These are phyloP conservation scores for Jackrogersella minutella DNA, from an alignment of 495 filamentous ascomycete species.

Conservation along the genomic window DNA sequence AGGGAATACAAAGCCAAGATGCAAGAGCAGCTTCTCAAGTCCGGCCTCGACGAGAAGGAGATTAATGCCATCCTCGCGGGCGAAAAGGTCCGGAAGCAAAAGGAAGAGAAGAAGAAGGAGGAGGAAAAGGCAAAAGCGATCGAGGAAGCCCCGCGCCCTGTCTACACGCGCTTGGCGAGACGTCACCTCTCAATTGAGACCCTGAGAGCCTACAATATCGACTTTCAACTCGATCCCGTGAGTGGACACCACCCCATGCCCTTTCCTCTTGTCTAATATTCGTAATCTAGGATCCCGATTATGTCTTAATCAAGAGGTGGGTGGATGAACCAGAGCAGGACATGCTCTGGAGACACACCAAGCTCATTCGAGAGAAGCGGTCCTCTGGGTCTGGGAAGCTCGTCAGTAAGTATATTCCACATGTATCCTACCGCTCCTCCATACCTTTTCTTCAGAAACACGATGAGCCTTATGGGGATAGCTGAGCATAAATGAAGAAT, in stretches of 20 bases:
- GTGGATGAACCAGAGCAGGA: slow-evolving; percentile 76
- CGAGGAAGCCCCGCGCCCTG: slow-evolving; percentile 48
- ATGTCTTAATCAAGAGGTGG: slow-evolving; percentile 79
- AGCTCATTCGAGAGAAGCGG: slow-evolving; percentile 63
- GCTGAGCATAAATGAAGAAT: not conserved
- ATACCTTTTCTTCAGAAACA: not conserved
- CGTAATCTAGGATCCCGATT: slow-evolving; percentile 67
- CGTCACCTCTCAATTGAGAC: slow-evolving; percentile 65
- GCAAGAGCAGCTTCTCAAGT: slow-evolving; percentile 59
- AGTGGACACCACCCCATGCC: slow-evolving; percentile 24
- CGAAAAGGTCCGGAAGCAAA: slow-evolving; percentile 54
- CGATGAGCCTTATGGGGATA: no score
- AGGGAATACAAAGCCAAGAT: slow-evolving; percentile 59
- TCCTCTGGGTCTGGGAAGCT: slow-evolving; percentile 41
- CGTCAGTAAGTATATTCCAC: slow-evolving; percentile 37
- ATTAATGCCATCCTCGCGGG: slow-evolving; percentile 62
- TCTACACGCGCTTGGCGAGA: slow-evolving; percentile 66
- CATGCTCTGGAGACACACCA: slow-evolving; percentile 75
- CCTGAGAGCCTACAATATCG: slow-evolving; percentile 56
- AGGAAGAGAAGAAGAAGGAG: slow-evolving; percentile 41
- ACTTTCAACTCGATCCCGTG: slow-evolving; percentile 62
- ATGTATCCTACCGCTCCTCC: not conserved
- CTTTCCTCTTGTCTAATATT: slow-evolving; percentile 37
- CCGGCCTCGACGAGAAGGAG: slow-evolving; percentile 60
- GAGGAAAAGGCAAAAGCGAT: slow-evolving; percentile 23